Evolutionary conservation across 164 flowering plant species (phyloP), one percentile per base, ranked within the genome.

Genomic region (Vitis vinifera): DNA sequence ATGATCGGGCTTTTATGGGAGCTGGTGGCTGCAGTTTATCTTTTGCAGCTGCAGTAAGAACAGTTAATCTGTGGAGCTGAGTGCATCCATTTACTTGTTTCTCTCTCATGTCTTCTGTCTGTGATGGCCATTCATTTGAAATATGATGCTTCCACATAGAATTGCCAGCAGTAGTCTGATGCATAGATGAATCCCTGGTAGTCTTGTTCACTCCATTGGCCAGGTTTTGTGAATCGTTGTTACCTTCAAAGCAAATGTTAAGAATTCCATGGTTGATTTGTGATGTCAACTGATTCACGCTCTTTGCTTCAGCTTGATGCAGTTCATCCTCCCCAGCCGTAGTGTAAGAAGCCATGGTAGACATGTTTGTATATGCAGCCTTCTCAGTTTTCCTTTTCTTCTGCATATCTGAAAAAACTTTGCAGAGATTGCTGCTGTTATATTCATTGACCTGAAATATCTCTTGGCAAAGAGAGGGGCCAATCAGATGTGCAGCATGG

Each of bases 341-440:
- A 23, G n/a, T 30, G 29, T 9, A 37, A 69, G 19, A 37, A 57
- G 55, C 52, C 60, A 56, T 70, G 23, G 19, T 27, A n/a, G 68
- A 10, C 8, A 63, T 62, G 51, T 60, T 52, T 23, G 51, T 31
- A 56, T 52, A 23, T 48, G 37, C 31, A 10, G 14, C 74, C 67
- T 58, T 61, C 53, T 68, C 78, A 10, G 37, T 48, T 68, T 57
- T 79, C 67, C 23, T 73, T 72, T 49, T 81, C 76, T 80, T 80
- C 17, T 51, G 55, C 52, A 59, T 48, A 12, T 77, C 77, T 61
- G 53, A 51, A 66, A 48, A 59, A 29, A 16, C 75, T 61, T 53
- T 59, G 13, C 23, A 29, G 15, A 56, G 5, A 56, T 15, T 58
- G 69, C 57, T 51, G 65, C 65, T 57, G 15, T 55, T 52, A 52